Evolutionary conservation across 495 filamentous ascomycete species (phyloP).

Genomic region (Evernia prunastri): DNA sequence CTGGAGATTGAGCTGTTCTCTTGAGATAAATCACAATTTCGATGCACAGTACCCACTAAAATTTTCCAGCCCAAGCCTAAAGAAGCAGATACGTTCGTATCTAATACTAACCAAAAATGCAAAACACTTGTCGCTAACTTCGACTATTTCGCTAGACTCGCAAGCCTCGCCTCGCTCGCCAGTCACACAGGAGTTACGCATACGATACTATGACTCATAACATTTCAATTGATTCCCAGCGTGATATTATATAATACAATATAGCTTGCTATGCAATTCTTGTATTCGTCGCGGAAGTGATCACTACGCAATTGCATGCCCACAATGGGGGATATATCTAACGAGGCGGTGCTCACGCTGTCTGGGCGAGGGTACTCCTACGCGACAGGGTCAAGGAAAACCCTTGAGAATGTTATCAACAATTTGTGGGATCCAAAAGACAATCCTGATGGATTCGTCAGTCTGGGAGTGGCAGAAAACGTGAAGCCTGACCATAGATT

Average conservation of each 20-base stretch:
- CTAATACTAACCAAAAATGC: accelerated
- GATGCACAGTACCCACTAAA: too few species aligned
- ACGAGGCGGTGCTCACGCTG: background rate
- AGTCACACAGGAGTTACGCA: background rate
- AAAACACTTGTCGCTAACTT: background rate
- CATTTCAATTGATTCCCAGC: too few species aligned
- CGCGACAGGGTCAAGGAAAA: background rate
- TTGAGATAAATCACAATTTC: too few species aligned
- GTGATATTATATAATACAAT: background rate
- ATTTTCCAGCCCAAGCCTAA: background rate
- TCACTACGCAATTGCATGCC: background rate
- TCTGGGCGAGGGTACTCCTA: background rate
- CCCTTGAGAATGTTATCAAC: conserved; percentile 12
- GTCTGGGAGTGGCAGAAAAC: conserved; percentile 22
- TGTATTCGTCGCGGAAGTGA: background rate
- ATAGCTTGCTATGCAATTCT: background rate
- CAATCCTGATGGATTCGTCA: conserved; percentile 21
- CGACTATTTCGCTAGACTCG: background rate
- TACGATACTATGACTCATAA: background rate
- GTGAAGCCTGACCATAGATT: background rate
- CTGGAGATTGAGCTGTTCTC: too few species aligned
- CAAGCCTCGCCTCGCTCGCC: background rate
- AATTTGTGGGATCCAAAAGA: conserved; percentile 16
- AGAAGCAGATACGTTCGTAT: background rate
- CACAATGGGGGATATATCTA: background rate